Evolutionary conservation across 1,284 basidiomycete species (phyloP).

Genomic region (Heliocybe sulcata): DNA sequence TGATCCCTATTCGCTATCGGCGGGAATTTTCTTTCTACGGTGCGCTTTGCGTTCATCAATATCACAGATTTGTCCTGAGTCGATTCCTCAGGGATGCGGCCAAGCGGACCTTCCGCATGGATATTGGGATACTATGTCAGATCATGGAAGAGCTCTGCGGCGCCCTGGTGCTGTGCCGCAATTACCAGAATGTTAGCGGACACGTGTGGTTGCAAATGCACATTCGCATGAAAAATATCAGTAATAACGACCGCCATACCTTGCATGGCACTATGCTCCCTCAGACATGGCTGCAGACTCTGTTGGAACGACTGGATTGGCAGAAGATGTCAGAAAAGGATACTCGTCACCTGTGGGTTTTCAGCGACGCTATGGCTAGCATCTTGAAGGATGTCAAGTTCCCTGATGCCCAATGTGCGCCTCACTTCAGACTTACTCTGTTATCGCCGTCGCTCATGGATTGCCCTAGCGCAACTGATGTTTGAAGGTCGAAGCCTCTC

Average conservation of each 20-base stretch:
- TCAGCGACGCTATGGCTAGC: not conserved
- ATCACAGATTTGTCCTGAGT: no score
- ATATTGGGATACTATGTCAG: constrained; percentile 7
- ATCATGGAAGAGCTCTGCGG: constrained; percentile 10
- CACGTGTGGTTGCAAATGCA: no score
- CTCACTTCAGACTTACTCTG: no score
- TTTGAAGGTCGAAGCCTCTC: not conserved
- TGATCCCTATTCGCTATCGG: no score
- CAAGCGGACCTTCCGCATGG: constrained; percentile 5
- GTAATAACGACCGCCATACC: no score
- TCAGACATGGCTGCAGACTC: constrained; percentile 3
- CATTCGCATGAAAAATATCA: no score
- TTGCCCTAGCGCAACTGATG: no score
- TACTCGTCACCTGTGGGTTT: not conserved
- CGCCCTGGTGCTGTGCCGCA: constrained; percentile 6
- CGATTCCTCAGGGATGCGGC: constrained; percentile 2
- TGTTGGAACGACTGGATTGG: not conserved
- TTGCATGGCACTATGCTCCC: constrained; percentile 10
- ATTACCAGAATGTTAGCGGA: not conserved
- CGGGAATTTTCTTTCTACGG: no score
- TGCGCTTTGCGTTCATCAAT: no score
- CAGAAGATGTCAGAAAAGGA: not conserved
- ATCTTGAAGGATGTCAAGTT: not conserved
- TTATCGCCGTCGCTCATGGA: no score
- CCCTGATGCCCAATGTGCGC: not conserved